Base-by-base conservation (phyloP, 176 grass and related monocot genomes). In the Lolium perenne region DNA sequence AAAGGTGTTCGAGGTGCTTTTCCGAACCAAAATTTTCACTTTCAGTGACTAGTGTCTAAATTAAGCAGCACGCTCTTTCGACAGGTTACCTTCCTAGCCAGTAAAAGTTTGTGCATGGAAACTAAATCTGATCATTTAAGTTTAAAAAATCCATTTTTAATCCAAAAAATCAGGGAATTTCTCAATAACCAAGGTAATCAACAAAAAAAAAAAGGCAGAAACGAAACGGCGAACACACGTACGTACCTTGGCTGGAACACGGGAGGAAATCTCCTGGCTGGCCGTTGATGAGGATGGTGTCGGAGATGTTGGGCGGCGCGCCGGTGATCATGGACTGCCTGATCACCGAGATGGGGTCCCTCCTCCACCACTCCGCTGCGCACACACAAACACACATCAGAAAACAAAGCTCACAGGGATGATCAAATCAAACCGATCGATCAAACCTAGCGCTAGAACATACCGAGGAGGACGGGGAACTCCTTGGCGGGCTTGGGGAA, bases 331-430 rank as follows among this genome's bases (percentile, higher is more conserved):
- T 85, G 74, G 94, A 86, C 82, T 94, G 90, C 74, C 92, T 72
- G 78, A 98, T 65, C 50, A 99, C 92, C 12, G 84, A 50, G 75
- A 95, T 86, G 16, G 94, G 94, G 82, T 96, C 70, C 81, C 76
- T 82, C 69, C 83, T 86, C 97, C 97, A 99, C 97, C 97, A 96
- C 77, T 99, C 94, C 10, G 85, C 95, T 92, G 90, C 86, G 41
- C 74, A 23, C 23, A 14, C 3, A 35, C 32, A 3, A 35, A 3
- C 8, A 8, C 13, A 8, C 11, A 35, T 5, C 46, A 38, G 17
- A 66, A 66, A 50, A 8, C 5, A 67, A 38, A 13, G 1, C 16
- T 65, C 16, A 2, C 21, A 35, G 1, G 32, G 32, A 38, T 0
- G 48, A 82, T 55, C 13, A n/a, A 35, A 35, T 35, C 32, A 17